Percentiles rank a stretch among this genome's conserved stretches.
Conservation (phyloP, 306 rosid species). For the Hippophae gyantsensis region DNA sequence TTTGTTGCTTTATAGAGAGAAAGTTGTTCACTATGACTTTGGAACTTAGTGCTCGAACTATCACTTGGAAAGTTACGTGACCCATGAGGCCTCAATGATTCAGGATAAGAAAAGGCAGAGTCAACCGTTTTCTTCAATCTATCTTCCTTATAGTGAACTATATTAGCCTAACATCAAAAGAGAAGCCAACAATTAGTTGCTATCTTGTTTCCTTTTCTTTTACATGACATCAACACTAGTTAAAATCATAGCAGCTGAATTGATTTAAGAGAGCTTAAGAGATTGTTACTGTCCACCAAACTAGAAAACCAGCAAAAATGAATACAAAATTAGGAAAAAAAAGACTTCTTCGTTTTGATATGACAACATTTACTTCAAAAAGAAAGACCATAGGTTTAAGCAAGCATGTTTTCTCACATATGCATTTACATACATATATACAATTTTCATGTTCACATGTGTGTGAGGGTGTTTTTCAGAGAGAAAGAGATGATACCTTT, state of each 20-base stretch:
- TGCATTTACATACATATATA: background rate
- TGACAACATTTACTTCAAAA: background rate
- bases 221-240: too few relatives aligned
- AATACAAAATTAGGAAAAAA: too few relatives aligned
- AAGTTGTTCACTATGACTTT: conserved; percentile 30
- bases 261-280: too few relatives aligned
- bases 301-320: too few relatives aligned
- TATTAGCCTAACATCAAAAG: too few relatives aligned
- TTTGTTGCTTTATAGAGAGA: conserved; percentile 37
- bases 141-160: too few relatives aligned
- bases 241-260: too few relatives aligned
- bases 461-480: conserved; percentile 12
- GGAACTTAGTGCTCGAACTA: conserved; percentile 34
- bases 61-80: conserved; percentile 39
- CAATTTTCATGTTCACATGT: conserved; percentile 1
- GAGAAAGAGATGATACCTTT: conserved; percentile 42
- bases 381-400: background rate
- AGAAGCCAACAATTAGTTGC: too few relatives aligned
- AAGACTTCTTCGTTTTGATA: background rate
- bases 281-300: too few relatives aligned
- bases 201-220: too few relatives aligned
- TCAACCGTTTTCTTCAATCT: conserved; percentile 7
- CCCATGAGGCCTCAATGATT: conserved; percentile 39
- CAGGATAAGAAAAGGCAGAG: conserved; percentile 47
- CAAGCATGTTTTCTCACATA: background rate